Conservation (phyloP, 163 green algal species). For the Chlamydomonas reinhardtii region DNA sequence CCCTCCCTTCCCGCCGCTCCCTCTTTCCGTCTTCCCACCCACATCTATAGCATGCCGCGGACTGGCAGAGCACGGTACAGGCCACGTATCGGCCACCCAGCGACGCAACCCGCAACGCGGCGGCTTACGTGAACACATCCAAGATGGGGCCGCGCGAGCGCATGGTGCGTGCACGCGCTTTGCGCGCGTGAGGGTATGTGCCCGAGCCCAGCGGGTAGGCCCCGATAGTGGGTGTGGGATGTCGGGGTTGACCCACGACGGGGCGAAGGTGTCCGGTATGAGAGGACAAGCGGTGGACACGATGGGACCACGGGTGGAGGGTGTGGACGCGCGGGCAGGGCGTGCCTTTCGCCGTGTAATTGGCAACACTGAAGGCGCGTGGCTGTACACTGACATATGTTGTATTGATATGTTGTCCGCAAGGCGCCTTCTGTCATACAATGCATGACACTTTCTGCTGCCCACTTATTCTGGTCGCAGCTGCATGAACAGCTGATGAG, state of each 20-base stretch:
- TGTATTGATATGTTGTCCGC: too few relatives aligned
- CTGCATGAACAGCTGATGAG: conserved; percentile 2
- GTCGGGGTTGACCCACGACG: too few relatives aligned
- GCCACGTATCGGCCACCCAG: conserved; percentile 21
- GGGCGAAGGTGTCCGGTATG: too few relatives aligned
- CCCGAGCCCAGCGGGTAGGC: too few relatives aligned
- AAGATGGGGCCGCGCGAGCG: conserved; percentile 49
- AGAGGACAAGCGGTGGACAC: too few relatives aligned
- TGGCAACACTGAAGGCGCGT: too few relatives aligned
- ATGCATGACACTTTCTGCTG: neutral
- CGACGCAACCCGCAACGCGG: conserved; percentile 2
- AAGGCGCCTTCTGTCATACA: too few relatives aligned
- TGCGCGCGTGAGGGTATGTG: neutral
- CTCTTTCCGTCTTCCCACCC: neutral
- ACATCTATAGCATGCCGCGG: conserved; percentile 35
- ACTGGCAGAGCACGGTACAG: conserved; percentile 35
- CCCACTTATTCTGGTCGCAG: neutral
- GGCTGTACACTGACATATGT: too few relatives aligned
- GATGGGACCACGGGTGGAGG: too few relatives aligned
- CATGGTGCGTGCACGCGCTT: conserved; percentile 7
- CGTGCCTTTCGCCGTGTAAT: too few relatives aligned
- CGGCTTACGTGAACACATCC: conserved; percentile 2
- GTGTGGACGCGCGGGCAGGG: too few relatives aligned
- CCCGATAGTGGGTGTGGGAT: too few relatives aligned
- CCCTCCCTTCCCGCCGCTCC: neutral